Base-by-base conservation (phyloP, 768 basidiomycete genomes). In the Gautieria morchelliformis region DNA sequence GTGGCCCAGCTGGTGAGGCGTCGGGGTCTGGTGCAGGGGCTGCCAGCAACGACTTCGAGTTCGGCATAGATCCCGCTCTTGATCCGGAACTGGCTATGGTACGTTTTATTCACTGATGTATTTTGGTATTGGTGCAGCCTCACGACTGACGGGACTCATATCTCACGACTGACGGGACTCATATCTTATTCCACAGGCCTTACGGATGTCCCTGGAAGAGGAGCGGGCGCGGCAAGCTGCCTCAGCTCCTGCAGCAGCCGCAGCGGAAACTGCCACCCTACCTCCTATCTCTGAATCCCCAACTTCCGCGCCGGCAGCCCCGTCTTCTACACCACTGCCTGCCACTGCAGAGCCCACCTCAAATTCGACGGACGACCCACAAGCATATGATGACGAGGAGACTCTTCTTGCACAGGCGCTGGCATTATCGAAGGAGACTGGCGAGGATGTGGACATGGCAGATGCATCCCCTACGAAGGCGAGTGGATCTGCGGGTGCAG, bases 51-150 rank as follows among this genome's bases (percentile, higher is more conserved):
- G 75, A 75, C 64, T 93, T 89, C 63, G 91, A 91, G 66, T 94
- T 93, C 63, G 90, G 89, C 52, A 85, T 99, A 5, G 96, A 98
- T 70, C 95, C 96, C 4, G 91, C 83, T 67, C 77, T 97, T 59
- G 95, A 98, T 67, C 95, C 95, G 0, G 95, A 98, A 69, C 77
- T 99, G 48, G 95, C 96, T 2, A 93, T 97, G 92, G 94, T 92
- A 57, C 59, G 79, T 69, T 37, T 37, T 9, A 9, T 14, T 37
- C 35, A 2, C 35, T 37, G 5, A 55, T 19, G n/a, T 53, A 41
- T 46, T 35, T 10, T 56, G 6, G 32, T 19, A 33, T 9, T 37
- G 10, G 35, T 37, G 10, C 35, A 9, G 35, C 35, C 14, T 37
- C 42, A 5, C 49, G 7, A n/a, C 33, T 58, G n/a, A 20, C 44